Conservation (phyloP, 108 stramenopile species). For the Pseudonitzschia delicatissima region DNA sequence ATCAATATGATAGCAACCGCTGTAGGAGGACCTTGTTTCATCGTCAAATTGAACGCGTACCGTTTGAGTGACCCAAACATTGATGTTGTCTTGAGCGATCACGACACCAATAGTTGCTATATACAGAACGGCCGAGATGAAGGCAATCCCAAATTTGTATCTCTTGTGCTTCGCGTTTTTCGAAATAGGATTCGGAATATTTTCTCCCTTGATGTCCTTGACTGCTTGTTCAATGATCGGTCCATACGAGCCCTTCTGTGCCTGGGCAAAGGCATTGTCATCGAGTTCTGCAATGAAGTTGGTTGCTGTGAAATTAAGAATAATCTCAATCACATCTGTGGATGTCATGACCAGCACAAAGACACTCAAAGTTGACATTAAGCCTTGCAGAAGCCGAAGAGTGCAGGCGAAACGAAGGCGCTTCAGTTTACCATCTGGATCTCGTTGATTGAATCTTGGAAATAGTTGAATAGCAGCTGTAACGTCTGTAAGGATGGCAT, state of each 20-base stretch:
- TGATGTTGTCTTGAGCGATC: background rate
- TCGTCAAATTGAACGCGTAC: background rate
- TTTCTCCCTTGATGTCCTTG: background rate
- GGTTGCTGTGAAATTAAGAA: background rate
- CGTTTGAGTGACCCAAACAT: background rate
- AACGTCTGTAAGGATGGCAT: background rate
- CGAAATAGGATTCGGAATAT: background rate
- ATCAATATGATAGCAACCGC: background rate
- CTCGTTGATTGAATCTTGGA: background rate
- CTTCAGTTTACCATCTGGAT: background rate
- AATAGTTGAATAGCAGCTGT: background rate
- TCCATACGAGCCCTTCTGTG: background rate
- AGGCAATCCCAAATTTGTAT: background rate
- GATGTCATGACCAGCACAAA: background rate
- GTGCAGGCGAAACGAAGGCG: background rate
- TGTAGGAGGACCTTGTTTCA: too few relatives aligned
- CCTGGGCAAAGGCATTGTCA: background rate
- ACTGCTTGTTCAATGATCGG: background rate
- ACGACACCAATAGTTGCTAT: background rate
- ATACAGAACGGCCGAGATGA: background rate
- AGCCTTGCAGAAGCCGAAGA: background rate
- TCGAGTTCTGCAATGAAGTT: background rate
- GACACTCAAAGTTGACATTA: background rate
- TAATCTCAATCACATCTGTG: background rate
- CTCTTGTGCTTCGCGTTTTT: background rate